Conservation (phyloP, 2,329 filamentous ascomycete genomes). For the Camillea tinctor region DNA sequence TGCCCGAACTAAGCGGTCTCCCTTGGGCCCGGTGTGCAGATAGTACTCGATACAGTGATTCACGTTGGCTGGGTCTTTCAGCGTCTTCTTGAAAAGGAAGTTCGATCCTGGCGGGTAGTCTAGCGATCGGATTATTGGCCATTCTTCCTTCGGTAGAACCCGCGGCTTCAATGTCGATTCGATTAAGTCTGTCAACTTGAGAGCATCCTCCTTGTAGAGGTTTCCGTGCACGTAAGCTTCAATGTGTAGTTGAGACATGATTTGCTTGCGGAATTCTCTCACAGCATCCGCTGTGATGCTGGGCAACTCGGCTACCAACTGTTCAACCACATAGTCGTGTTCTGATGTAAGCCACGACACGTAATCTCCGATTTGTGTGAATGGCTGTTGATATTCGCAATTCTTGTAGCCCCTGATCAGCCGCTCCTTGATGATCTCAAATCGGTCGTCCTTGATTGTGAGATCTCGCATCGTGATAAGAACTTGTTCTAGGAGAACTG, state of each 20-base stretch:
- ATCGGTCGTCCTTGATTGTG: slow-evolving; percentile 80
- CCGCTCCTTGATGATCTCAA: slow-evolving; percentile 87
- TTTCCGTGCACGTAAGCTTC: slow-evolving; percentile 91
- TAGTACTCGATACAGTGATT: slow-evolving; percentile 84
- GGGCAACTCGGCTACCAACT: slow-evolving; percentile 74
- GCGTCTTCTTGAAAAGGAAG: slow-evolving; percentile 74
- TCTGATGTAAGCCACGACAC: slow-evolving; percentile 78
- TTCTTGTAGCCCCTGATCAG: slow-evolving; percentile 76
- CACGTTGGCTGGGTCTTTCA: slow-evolving; percentile 86
- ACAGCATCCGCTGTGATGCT: slow-evolving; percentile 73
- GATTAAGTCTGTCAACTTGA: slow-evolving; percentile 80
- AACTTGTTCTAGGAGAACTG: slow-evolving; percentile 87
- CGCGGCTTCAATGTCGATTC: slow-evolving; percentile 75
- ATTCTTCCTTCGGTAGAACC: slow-evolving; percentile 71
- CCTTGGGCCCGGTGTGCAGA: slow-evolving; percentile 66
- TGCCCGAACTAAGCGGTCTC: slow-evolving; percentile 68
- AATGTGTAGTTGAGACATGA: slow-evolving; percentile 81
- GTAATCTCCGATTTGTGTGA: slow-evolving; percentile 82
- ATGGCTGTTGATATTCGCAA: slow-evolving; percentile 84
- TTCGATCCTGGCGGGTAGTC: slow-evolving; percentile 78
- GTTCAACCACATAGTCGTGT: slow-evolving; percentile 74
- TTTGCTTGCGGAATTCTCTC: slow-evolving; percentile 72
- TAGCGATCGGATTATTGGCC: slow-evolving; percentile 74
- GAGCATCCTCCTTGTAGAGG: slow-evolving; percentile 87
- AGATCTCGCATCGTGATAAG: slow-evolving; percentile 80